Evolutionary conservation across 1,284 basidiomycete genomes (phyloP).

Genomic region (Neolentinus lepideus): DNA sequence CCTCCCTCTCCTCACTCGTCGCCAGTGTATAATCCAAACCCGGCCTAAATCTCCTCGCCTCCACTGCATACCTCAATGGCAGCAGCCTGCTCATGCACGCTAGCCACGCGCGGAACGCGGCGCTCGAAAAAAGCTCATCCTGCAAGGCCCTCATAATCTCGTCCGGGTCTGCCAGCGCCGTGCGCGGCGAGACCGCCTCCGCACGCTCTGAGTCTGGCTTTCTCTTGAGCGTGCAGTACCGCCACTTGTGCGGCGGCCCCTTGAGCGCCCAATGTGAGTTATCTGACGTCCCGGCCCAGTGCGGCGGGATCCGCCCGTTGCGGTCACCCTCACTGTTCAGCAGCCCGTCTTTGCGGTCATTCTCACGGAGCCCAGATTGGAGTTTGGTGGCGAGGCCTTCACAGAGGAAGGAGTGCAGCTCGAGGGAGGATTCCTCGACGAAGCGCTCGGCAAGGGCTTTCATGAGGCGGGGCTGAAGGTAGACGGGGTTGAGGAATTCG

Average conservation of each 20-base stretch:
- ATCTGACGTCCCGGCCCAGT: slow-evolving; percentile 44
- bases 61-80: slow-evolving; percentile 65
- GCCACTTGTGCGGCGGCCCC: slow-evolving; percentile 93
- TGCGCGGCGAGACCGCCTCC: slow-evolving; percentile 37
- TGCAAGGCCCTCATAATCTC: slow-evolving; percentile 61
- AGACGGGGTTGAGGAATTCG: slow-evolving; percentile 86
- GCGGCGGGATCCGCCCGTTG: slow-evolving; percentile 51
- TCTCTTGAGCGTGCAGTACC: slow-evolving; percentile 73
- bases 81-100: slow-evolving; percentile 75
- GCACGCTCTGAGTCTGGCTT: slow-evolving; percentile 12
- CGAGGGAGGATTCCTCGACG: slow-evolving; percentile 82
- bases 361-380: slow-evolving; percentile 53
- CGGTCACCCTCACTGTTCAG: slow-evolving; percentile 34
- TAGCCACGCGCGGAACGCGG: slow-evolving; percentile 89
- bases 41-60: slow-evolving; percentile 86
- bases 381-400: slow-evolving; percentile 63
- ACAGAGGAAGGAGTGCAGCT: slow-evolving; percentile 83
- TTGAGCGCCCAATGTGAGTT: slow-evolving; percentile 57
- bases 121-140: slow-evolving; percentile 71
- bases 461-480: slow-evolving; percentile 80
- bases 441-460: slow-evolving; percentile 79
- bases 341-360: slow-evolving; percentile 67
- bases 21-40: slow-evolving; percentile 96
- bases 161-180: slow-evolving; percentile 43
- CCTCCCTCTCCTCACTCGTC: slow-evolving; percentile 79